Evolutionary conservation across 129 eudicot genomes (phyloP).

Genomic region (Helianthus annuus): DNA sequence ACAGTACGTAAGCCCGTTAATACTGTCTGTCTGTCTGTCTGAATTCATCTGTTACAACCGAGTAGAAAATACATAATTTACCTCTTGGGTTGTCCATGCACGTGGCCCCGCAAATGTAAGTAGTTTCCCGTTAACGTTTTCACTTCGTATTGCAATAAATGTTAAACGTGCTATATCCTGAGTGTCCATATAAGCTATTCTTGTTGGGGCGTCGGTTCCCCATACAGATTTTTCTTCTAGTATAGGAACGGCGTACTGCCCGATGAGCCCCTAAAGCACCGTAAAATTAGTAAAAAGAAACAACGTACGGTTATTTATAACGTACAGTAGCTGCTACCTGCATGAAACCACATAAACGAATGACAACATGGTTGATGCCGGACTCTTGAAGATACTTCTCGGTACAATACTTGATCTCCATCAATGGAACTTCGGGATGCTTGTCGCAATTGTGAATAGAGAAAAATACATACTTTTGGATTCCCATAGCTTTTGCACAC

Average conservation of each 20-base stretch:
- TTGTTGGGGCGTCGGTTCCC: conserved; percentile 99
- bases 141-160: conserved; percentile 91
- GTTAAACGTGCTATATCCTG: conserved; percentile 98
- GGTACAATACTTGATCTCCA: conserved; percentile 97
- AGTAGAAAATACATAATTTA: conserved; percentile 25
- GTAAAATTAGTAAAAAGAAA: neutral
- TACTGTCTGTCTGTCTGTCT: neutral
- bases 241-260: conserved; percentile 98
- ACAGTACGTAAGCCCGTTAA: conserved; percentile 7
- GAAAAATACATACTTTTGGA: conserved; percentile 83
- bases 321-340: conserved; percentile 55
- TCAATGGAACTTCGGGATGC: conserved; percentile 97
- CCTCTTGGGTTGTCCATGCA: conserved; percentile 99
- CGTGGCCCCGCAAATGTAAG: conserved; percentile 99
- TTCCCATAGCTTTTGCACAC: conserved; percentile 99
- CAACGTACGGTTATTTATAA: neutral
- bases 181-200: conserved; percentile 98
- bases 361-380: conserved; percentile 74
- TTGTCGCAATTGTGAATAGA: conserved; percentile 99
- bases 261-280: conserved; percentile 71
- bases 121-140: conserved; percentile 76
- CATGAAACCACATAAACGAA: conserved; percentile 98
- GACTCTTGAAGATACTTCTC: conserved; percentile 87
- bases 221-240: conserved; percentile 97
- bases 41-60: too few relatives aligned